Evolutionary conservation across 768 basidiomycete genomes (phyloP).

Genomic region (Mycena crocata): DNA sequence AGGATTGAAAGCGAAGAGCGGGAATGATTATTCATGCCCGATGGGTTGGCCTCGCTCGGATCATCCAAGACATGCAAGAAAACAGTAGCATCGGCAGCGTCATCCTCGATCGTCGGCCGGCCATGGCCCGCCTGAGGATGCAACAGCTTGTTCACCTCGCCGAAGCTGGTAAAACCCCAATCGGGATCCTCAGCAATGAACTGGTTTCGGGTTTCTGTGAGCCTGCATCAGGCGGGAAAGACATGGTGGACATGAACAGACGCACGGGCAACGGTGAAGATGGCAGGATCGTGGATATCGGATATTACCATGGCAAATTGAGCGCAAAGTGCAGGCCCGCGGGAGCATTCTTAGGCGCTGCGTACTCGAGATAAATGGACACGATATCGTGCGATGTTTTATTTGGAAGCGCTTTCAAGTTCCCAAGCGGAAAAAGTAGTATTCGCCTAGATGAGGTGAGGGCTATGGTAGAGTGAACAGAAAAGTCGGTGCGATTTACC

Average conservation of each 20-base stretch:
- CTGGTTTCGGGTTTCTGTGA: conserved; percentile 98
- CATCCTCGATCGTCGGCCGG: conserved; percentile 95
- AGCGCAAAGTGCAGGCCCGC: conserved; percentile 99
- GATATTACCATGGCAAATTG: conserved; percentile 99
- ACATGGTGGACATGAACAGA: conserved; percentile 32
- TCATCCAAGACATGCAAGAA: too few species aligned
- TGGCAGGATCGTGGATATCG: conserved; percentile 91
- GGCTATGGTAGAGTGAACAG: conserved; percentile 11
- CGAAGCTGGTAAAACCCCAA: conserved; percentile 99
- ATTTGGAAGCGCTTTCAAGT: too few species aligned
- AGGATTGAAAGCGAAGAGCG: too few species aligned
- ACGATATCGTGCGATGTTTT: conserved; percentile 99
- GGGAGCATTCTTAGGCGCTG: conserved; percentile 94
- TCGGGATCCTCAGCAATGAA: conserved; percentile 99
- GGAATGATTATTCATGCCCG: too few species aligned
- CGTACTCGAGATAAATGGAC: conserved; percentile 98
- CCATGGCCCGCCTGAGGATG: conserved; percentile 81
- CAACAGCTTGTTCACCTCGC: conserved; percentile 94
- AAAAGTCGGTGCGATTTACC: conserved; percentile 62
- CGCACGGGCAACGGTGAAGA: conserved; percentile 96
- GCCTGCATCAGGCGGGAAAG: conserved; percentile 10
- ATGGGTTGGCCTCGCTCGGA: too few species aligned
- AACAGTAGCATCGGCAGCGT: conserved; percentile 93
- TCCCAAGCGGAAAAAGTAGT: conserved; percentile 95
- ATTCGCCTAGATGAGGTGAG: conserved; percentile 98